Evolutionary conservation across 2,329 filamentous ascomycete species (phyloP).

Genomic region (Trichophyton rubrum): DNA sequence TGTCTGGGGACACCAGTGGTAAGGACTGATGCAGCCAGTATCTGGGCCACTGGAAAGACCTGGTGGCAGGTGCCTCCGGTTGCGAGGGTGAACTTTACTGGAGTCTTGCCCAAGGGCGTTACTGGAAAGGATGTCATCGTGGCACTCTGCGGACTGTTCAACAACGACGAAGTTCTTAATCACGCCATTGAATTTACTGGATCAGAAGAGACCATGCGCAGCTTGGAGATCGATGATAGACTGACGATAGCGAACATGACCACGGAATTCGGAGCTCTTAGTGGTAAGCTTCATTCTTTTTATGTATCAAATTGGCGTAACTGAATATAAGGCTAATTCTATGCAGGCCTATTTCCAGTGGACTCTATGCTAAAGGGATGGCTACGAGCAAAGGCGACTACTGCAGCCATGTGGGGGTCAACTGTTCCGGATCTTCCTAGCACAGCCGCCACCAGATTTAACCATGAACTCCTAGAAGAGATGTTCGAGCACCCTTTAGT

Average conservation of each 20-base stretch:
- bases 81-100: slow-evolving; percentile 65
- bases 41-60: slow-evolving; percentile 70
- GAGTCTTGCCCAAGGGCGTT: slow-evolving; percentile 62
- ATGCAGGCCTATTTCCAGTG: slow-evolving; percentile 63
- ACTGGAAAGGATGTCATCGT: slow-evolving; percentile 92
- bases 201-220: slow-evolving; percentile 61
- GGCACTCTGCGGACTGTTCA: slow-evolving; percentile 74
- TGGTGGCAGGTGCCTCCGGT: slow-evolving; percentile 88
- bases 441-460: slow-evolving; percentile 48
- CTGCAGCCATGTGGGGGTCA: slow-evolving; percentile 43
- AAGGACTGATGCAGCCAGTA: slow-evolving; percentile 71
- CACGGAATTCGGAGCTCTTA: slow-evolving; percentile 63
- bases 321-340: neutral
- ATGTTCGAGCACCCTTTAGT: slow-evolving; percentile 53
- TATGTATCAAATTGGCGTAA: neutral
- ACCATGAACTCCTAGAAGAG: slow-evolving; percentile 59
- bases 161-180: slow-evolving; percentile 78
- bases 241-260: slow-evolving; percentile 65
- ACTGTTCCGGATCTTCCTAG: slow-evolving; percentile 32
- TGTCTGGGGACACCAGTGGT: slow-evolving; percentile 71
- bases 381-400: slow-evolving; percentile 65
- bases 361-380: slow-evolving; percentile 59
- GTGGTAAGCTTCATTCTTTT: neutral
- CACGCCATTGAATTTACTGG: slow-evolving; percentile 82
- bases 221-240: slow-evolving; percentile 55